A percentile compares a stretch with the other conserved stretches of the same genome.
phyloP scores from a whole-genome alignment of 2,329 filamentous ascomycete genomes.

The Monilinia vaccinii-corymbosi region DNA sequence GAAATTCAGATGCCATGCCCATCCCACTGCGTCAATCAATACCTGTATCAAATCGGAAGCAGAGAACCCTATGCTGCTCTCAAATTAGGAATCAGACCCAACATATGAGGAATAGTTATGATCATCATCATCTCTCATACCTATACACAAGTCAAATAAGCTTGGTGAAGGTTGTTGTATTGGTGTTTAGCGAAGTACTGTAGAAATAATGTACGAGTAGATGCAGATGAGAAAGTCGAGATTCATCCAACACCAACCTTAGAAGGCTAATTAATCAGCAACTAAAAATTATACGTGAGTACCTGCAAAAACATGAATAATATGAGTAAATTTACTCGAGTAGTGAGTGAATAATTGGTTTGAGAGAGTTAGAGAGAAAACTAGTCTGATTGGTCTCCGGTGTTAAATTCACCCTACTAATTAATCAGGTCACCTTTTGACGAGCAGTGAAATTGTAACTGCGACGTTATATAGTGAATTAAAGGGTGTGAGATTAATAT shows the following conservation, averaged over 20 bases:
- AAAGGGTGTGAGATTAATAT: not conserved
- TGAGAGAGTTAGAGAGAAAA: not conserved
- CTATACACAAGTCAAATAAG: not conserved
- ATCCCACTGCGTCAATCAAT: no score
- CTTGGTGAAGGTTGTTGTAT: not conserved
- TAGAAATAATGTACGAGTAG: not conserved
- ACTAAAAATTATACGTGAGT: no score
- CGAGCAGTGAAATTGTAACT: not conserved
- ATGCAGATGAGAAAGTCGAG: no score
- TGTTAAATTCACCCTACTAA: not conserved
- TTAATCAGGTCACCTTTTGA: not conserved
- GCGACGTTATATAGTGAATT: not conserved
- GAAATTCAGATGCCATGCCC: not conserved
- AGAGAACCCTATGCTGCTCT: no score
- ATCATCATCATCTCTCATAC: not conserved
- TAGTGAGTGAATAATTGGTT: not conserved
- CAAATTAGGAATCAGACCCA: no score
- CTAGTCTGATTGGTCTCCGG: not conserved
- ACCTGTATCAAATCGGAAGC: no score
- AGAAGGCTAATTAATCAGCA: no score
- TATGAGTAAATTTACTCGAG: no score
- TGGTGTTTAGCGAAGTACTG: no score
- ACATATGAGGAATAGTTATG: not conserved
- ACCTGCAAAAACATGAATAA: no score
- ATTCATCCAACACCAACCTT: no score